These are phyloP conservation scores for Talaromyces stipitatus DNA, from an alignment of 495 filamentous ascomycete genomes.

Conservation along the genomic window DNA sequence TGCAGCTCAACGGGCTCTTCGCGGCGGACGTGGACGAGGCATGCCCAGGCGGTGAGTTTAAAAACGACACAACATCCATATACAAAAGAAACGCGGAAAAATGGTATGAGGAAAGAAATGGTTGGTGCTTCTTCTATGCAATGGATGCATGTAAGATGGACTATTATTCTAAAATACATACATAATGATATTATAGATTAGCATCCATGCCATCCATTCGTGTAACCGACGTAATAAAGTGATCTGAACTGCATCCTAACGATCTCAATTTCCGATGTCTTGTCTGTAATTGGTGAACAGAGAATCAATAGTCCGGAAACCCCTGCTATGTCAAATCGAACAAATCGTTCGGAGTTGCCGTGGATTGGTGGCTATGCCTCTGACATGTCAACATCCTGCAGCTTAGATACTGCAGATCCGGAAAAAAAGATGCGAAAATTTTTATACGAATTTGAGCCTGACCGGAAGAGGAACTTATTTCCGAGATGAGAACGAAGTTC, in stretches of 20 bases:
- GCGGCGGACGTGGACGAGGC: constrained; percentile 76
- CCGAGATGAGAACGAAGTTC: neutral
- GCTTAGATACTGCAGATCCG: neutral
- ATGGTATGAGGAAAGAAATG: neutral
- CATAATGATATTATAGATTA: constrained; percentile 8
- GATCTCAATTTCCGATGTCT: too few relatives aligned
- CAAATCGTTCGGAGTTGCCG: neutral
- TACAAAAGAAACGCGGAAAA: constrained; percentile 13
- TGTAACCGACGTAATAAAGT: too few relatives aligned
- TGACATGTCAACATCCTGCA: too few relatives aligned
- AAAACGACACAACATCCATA: neutral
- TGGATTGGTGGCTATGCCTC: neutral
- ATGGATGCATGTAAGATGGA: constrained; percentile 5
- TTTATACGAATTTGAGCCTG: neutral
- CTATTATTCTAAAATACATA: constrained; percentile 11
- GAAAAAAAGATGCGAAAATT: neutral
- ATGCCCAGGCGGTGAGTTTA: constrained; percentile 70
- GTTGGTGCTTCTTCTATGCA: neutral
- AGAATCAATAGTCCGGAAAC: neutral
- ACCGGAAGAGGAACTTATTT: neutral
- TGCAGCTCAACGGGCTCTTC: constrained; percentile 82
- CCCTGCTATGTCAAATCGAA: neutral
- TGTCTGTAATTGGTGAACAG: neutral
- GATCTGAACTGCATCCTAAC: too few relatives aligned
- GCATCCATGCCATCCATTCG: too few relatives aligned